Evolutionary conservation across 345 rosid genomes (phyloP), one percentile per base, ranked within the genome.

Genomic region (Arabidopsis arenosa): DNA sequence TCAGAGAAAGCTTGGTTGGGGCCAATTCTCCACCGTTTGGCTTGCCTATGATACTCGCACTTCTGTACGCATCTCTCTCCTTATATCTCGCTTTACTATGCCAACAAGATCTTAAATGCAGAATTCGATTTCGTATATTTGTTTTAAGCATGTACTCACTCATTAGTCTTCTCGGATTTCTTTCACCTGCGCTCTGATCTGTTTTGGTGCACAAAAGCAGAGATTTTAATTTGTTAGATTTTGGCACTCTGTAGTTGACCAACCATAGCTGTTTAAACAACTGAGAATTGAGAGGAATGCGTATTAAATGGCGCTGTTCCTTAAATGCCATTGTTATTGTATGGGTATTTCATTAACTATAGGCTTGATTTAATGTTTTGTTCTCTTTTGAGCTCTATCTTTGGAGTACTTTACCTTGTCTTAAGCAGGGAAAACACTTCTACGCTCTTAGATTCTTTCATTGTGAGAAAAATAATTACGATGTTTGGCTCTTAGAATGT

Each of bases 1-100:
- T 39, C 99, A 96, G 80, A 81, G 96, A 84, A 93, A 96, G 84
- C 94, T 96, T 12, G 99, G 99, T 6, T 96, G 99, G 99, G 99
- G 99, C 10, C 88, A 96, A 85, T 96, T 96, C 84, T 96, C 99
- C 26, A 96, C 96, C 65, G 99, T 96, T 28, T 96, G 98, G 99
- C 99, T 96, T 73, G 97, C 99, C 65, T 93, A 87, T 77, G 99
- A 93, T 66, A 89, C 95, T 65, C 88, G 56, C 58, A 81, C 92
- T 51, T 89, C 89, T 69, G 99, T 95, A 84, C 23, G 81, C 58
- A 48, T 52, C 63, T 63, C 64, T 76, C 45, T 28, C 52, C 48
- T 44, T 44, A 44, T 44, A 13, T 49, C 32, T 28, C 17, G 7
- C 48, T 11, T 54, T 41, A 8, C 9, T 57, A 15, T 63, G 17